phyloP scores from a whole-genome alignment of 106 monocot species.

The Platanthera guangdongensis region DNA sequence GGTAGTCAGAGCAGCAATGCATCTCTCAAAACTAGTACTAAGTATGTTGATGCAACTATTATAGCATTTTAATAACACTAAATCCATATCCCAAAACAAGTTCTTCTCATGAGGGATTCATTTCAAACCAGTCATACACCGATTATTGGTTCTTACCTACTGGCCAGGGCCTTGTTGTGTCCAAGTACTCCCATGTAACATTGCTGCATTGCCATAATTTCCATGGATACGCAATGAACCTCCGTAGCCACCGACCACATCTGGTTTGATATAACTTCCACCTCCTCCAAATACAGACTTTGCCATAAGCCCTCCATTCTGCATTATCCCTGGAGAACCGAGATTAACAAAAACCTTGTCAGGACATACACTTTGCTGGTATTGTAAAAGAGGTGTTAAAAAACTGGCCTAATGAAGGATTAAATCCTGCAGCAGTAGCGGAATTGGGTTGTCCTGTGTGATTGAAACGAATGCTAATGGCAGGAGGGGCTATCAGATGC shows the following conservation, averaged over 20 bases:
- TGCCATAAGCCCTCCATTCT: constrained; percentile 19
- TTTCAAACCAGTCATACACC: too few species aligned
- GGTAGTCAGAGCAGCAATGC: too few species aligned
- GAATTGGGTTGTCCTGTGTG: constrained; percentile 17
- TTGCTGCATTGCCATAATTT: constrained; percentile 30
- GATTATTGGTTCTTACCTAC: constrained; percentile 25
- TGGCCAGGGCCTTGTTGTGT: constrained; percentile 23
- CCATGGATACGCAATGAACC: constrained; percentile 26
- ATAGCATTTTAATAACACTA: too few species aligned
- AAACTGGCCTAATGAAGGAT: constrained; percentile 26
- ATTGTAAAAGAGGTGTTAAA: too few species aligned
- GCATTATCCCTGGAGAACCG: constrained; percentile 6
- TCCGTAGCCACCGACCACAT: constrained; percentile 25
- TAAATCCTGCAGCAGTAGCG: constrained; percentile 27
- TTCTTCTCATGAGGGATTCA: too few species aligned
- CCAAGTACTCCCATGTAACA: constrained; percentile 32
- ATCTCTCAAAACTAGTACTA: too few species aligned
- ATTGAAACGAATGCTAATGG: background rate
- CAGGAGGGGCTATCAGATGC: constrained; percentile 49
- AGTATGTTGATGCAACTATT: too few species aligned
- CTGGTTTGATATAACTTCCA: constrained; percentile 10
- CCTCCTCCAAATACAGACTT: constrained; percentile 33
- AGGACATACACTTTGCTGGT: too few species aligned
- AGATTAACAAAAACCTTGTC: constrained; percentile 17
- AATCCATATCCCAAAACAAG: too few species aligned